These are phyloP conservation scores for Annulohypoxylon nitens DNA, from an alignment of 495 filamentous ascomycete species.

Conservation along the genomic window DNA sequence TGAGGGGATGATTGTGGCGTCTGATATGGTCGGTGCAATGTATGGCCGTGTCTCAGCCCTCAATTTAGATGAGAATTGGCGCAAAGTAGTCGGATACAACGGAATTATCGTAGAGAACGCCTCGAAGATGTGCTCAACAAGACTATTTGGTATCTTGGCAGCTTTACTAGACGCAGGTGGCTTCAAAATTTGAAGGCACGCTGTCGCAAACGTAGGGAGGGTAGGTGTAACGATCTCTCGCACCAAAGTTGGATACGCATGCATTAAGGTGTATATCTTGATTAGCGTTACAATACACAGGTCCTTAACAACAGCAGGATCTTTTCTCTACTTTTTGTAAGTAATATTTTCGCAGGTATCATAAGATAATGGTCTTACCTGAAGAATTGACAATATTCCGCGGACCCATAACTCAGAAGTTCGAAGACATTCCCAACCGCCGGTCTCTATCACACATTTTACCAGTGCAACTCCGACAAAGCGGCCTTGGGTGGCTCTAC, in stretches of 20 bases:
- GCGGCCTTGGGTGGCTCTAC: slow-evolving; percentile 76
- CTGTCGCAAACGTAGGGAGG: slow-evolving; percentile 77
- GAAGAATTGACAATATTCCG: slow-evolving; percentile 75
- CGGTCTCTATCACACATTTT: slow-evolving; percentile 83
- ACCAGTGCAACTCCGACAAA: slow-evolving; percentile 82
- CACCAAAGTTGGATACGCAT: slow-evolving; percentile 83
- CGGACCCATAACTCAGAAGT: slow-evolving; percentile 78
- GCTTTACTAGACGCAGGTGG: slow-evolving; percentile 58
- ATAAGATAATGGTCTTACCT: slow-evolving; percentile 60
- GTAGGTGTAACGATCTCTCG: slow-evolving; percentile 89
- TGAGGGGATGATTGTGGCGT: slow-evolving; percentile 60
- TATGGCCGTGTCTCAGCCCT: slow-evolving; percentile 68
- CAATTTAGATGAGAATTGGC: slow-evolving; percentile 78
- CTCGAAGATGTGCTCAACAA: slow-evolving; percentile 70
- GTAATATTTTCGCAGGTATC: slow-evolving; percentile 26
- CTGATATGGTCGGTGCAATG: slow-evolving; percentile 68
- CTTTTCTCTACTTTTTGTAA: slow-evolving; percentile 71
- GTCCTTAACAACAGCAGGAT: slow-evolving; percentile 77
- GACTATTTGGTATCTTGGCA: slow-evolving; percentile 53
- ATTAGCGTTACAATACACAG: slow-evolving; percentile 80
- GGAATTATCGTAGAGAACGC: slow-evolving; percentile 76
- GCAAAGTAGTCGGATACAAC: slow-evolving; percentile 81
- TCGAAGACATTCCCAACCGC: slow-evolving; percentile 82
- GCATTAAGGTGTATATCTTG: slow-evolving; percentile 83
- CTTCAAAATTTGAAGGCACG: slow-evolving; percentile 77